These are phyloP conservation scores for Rhodamnia rubescens DNA, from an alignment of 345 rosid species.

Conservation along the genomic window DNA sequence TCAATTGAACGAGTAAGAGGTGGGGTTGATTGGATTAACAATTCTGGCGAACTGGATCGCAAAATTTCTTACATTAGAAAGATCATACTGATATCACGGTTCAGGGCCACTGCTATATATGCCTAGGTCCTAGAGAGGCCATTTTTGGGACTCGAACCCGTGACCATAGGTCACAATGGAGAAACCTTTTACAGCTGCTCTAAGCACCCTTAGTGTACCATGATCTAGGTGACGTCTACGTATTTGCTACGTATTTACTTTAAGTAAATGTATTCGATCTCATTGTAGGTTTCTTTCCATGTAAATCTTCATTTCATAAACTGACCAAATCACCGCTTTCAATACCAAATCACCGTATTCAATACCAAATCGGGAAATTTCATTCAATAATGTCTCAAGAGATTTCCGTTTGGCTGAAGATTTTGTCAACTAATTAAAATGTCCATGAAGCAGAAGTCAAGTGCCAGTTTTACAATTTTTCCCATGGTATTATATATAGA, in stretches of 20 bases:
- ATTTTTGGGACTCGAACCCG: neutral
- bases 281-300: neutral
- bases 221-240: neutral
- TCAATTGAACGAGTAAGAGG: neutral
- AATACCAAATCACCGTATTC: neutral
- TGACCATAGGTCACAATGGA: neutral
- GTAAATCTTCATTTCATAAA: neutral
- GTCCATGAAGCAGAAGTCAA: neutral
- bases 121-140: neutral
- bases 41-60: neutral
- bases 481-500: neutral
- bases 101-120: neutral
- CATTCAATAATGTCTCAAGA: neutral
- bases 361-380: neutral
- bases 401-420: fast-evolving
- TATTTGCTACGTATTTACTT: neutral
- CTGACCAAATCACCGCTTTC: neutral
- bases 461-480: neutral
- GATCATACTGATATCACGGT: neutral
- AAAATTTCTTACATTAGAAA: neutral
- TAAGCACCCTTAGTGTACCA: neutral
- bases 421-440: neutral
- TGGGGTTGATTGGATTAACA: neutral
- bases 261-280: neutral
- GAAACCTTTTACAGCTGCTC: neutral